Conservation (phyloP, 2,329 filamentous ascomycete genomes). For the Xylaria sp. region DNA sequence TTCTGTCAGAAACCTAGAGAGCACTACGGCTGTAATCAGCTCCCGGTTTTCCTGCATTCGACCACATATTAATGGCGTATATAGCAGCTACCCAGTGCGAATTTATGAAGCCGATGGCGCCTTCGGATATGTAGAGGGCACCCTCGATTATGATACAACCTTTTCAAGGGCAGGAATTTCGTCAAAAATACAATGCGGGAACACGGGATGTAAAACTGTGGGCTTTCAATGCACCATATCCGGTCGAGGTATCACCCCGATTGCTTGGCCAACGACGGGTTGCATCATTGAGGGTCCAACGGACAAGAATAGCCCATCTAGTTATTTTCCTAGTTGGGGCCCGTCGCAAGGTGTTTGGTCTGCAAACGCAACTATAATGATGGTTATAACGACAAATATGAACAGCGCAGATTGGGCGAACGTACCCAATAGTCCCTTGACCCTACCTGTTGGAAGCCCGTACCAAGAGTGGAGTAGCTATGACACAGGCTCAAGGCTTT, state of each 20-base stretch:
- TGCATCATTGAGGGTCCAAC: background rate
- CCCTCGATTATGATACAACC: background rate
- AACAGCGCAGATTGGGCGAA: too few relatives aligned
- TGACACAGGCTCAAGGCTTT: background rate
- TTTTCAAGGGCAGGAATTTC: background rate
- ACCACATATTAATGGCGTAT: slow-evolving; percentile 9
- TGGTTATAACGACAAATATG: too few relatives aligned
- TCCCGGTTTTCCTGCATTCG: slow-evolving; percentile 17
- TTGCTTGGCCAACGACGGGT: background rate
- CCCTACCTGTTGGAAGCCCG: too few relatives aligned
- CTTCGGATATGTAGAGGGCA: background rate
- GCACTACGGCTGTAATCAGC: slow-evolving; percentile 5
- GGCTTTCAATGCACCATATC: background rate
- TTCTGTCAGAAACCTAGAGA: slow-evolving; percentile 1
- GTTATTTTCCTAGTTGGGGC: too few relatives aligned
- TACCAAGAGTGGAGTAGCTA: background rate
- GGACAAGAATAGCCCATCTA: too few relatives aligned
- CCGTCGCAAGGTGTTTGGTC: too few relatives aligned
- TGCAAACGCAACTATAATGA: too few relatives aligned
- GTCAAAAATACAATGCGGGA: background rate
- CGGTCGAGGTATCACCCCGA: background rate
- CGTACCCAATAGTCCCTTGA: too few relatives aligned
- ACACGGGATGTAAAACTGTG: background rate
- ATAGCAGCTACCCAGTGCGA: background rate
- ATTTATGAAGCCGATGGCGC: background rate